Evolutionary conservation across 805 yeast genomes (phyloP), one percentile per base, ranked within the genome.

Genomic region (Starmerella kuoi): DNA sequence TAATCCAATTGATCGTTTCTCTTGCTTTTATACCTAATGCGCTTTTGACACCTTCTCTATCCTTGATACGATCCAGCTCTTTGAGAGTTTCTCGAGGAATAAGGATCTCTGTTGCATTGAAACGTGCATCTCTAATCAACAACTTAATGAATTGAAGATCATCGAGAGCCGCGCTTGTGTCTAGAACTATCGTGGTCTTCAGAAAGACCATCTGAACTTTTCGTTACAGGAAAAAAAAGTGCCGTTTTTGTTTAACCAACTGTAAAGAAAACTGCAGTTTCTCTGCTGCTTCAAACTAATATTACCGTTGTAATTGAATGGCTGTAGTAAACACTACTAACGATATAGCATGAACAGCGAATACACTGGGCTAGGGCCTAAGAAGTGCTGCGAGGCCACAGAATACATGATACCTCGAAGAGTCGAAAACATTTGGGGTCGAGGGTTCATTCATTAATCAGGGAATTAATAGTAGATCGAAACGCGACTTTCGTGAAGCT

Each of bases 31-130:
- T 3, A 3, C 40, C 50, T 4, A 28, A 20, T n/a, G 23, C 17
- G 6, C 22, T 1, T 20, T 18, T 26, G 6, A 26, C 2, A 21
- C 20, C 18, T 17, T 38, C 27, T 24, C 42, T 37, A 39, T 48
- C 50, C 28, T 48, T 48, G 26, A 46, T 42, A 11, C 44, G 37
- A 44, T 48, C 52, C 12, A 48, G 48, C 38, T 48, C 52, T 8
- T 7, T 4, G 4, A 48, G 17, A 4, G 38, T 23, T 18, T 41
- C 37, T 20, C 32, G 43, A 9, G 52, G 50, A 9, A 48, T 21
- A 23, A 48, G 31, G 6, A 48, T 3, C 18, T 48, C 51, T 2
- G 32, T 20, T n/a, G 4, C 14, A 31, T 34, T 6, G 7, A 12
- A 19, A 8, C 24, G 42, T 12, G 44, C 47, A 1, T 22, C 14